Base-by-base conservation (phyloP, 176 grass and related monocot genomes). In the Secale cereale region DNA sequence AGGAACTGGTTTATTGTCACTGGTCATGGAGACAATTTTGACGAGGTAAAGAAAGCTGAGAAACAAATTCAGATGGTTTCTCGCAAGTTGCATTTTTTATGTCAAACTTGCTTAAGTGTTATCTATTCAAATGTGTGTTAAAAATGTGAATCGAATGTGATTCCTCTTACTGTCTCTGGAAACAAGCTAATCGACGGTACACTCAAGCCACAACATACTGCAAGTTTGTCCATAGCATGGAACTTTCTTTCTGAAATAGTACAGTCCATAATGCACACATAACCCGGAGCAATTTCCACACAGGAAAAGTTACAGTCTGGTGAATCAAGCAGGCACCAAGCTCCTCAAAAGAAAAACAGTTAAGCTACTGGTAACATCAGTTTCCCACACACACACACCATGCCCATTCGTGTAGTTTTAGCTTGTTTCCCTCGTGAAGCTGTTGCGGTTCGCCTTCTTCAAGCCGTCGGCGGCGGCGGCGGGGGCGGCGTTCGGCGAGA, bases 401-500 rank as follows among this genome's bases (percentile, higher is more conserved):
- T 32, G 1, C 63, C 31, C 29, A 10, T 68, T 66, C 15, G 16
- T 35, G 39, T 28, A 78, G 72, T 19, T 90, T 72, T 20, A 54
- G 50, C 72, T 86, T 17, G 63, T 4, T 35, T 83, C 79, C 50
- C 74, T 74, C 16, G 40, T 33, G 78, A 82, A 82, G 74, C 83
- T 86, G 65, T 43, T 57, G 78, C 64, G 63, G 15, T 10, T 27
- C 3, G 23, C 54, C 43, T 78, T 65, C 41, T 64, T 79, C 0
- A 43, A 31, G 39, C 28, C 73, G 17, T 23, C 80, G 0, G 15
- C 6, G 28, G 7, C 15, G 4, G 41, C 26, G 19, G 26, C 32
- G 17, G 7, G 26, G 8, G 25, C 26, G 13, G 20, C 19, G 30
- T 3, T 6, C 13, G 88, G 15, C 15, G 59, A 60, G 27, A 90